phyloP scores from a whole-genome alignment of 176 grass and related monocot species.

The Tillandsia fasciculata region DNA sequence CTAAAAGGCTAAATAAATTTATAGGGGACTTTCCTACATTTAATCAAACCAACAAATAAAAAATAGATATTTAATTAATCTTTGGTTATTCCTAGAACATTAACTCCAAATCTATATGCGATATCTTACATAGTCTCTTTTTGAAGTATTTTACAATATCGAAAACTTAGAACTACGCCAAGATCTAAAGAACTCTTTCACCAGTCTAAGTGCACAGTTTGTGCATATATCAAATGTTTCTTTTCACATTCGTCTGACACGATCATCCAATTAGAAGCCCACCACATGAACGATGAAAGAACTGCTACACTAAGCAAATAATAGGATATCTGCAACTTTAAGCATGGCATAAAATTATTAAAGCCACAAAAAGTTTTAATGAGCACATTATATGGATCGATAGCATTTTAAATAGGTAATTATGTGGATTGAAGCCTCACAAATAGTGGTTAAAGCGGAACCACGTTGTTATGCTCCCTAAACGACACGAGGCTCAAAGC shows the following conservation, averaged over 20 bases:
- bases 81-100: too few species aligned
- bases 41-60: too few species aligned
- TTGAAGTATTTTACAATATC: too few species aligned
- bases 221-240: background rate
- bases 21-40: too few species aligned
- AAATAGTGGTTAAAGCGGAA: background rate
- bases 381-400: background rate
- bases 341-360: background rate
- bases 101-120: too few species aligned
- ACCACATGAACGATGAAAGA: background rate
- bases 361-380: background rate
- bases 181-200: too few species aligned
- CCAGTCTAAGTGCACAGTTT: too few species aligned
- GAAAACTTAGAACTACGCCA: too few species aligned
- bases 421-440: background rate
- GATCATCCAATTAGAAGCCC: background rate
- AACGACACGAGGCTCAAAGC: background rate
- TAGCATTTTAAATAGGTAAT: background rate
- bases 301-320: background rate
- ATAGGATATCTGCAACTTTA: background rate
- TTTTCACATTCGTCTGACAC: background rate
- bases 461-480: background rate
- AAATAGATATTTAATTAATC: too few species aligned
- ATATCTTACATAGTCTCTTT: too few species aligned
- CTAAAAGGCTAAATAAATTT: too few species aligned